Evolutionary conservation across 129 eudicot species (phyloP), one percentile per base, ranked within the genome.

Genomic region (Lactuca saligna): DNA sequence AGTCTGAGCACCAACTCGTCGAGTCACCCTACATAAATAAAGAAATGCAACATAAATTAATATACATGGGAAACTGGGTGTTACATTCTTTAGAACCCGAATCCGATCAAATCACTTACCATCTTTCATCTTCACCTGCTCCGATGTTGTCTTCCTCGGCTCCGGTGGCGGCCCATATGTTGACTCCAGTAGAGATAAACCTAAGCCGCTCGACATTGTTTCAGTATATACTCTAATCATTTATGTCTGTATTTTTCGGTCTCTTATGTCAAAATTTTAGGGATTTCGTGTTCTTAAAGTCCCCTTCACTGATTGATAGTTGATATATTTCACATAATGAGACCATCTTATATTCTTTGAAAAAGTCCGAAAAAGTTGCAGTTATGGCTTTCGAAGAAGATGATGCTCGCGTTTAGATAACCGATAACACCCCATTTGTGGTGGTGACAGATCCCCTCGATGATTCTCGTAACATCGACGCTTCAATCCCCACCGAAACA

Each of bases 361-460:
- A 75, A 59, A 85, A 79, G 89, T n/a, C 95, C 35, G 88, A 97
- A 61, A 94, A 94, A 82, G 97, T 87, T 80, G 97, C 96, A n/a
- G 97, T 94, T 9, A 88, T 89, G 95, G 99, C 99, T 41, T 94
- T 96, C 20, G 99, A 94, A 83, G 99, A 94, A 83, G 96, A 94
- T 35, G 96, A 94, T 58, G 82, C 85, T 65, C 99, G 97, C 1
- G 78, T n/a, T 78, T 94, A 97, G 95, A 77, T 94, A 58, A 57
- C 73, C 8, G 97, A 94, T 63, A 78, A 83, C 73, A 97, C n/a
- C 90, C 99, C 96, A 57, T 94, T 85, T 72, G 99, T 94, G 73
- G 99, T 94, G 68, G 99, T 89, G 7, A 80, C 85, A 17, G 99
- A 89, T 82, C 99, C 99, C 64, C 82, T 94, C n/a, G 99, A 94